Base-by-base conservation (phyloP, 2,329 filamentous ascomycete species). In the Cladophialophora immunda region DNA sequence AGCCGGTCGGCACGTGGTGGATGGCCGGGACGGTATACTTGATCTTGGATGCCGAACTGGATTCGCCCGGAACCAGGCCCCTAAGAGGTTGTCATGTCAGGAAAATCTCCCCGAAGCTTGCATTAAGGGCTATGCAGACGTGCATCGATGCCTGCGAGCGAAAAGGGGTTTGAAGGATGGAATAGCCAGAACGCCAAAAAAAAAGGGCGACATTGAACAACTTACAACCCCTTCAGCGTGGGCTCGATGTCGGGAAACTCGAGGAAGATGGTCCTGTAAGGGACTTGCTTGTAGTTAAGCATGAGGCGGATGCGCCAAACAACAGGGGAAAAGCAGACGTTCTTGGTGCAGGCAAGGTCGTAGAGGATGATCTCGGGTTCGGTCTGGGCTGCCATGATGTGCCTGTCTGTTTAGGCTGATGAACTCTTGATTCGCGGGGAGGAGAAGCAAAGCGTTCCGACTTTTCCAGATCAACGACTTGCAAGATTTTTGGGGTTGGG, bases 291-390 rank as follows among this genome's bases (percentile, higher is more conserved):
- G 60, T 81, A 82, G 68, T 81, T 81, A 19, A 82, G 79, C 74
- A 82, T 77, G 22, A 82, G 72, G 62, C 81, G 79, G 68, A 80
- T 80, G 58, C 79, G 77, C 79, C 79, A 82, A 64, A 80, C 78
- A 41, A 70, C 71, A 3, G 80, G 80, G 47, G 80, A 81, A 73
- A 82, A 81, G 72, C 80, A 80, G 66, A 78, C 70, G 59, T 76
- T 74, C 69, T 80, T 78, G 65, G 72, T 78, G 70, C 76, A 77
- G 62, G 79, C 79, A 61, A 81, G 72, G 71, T 81, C 79, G 65
- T 81, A 81, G 25, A 82, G 61, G 64, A 80, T 67, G 62, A 81
- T 78, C 56, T 81, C 74, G 30, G 75, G 73, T 38, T 79, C 68
- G 55, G 62, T 58, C 71, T 73, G 68, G 63, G 70, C 9, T 58